Percentiles rank a stretch among this genome's conserved stretches.
Conservation (phyloP, 2,329 filamentous ascomycete species). For the Tolypocladium ovalisporum region DNA sequence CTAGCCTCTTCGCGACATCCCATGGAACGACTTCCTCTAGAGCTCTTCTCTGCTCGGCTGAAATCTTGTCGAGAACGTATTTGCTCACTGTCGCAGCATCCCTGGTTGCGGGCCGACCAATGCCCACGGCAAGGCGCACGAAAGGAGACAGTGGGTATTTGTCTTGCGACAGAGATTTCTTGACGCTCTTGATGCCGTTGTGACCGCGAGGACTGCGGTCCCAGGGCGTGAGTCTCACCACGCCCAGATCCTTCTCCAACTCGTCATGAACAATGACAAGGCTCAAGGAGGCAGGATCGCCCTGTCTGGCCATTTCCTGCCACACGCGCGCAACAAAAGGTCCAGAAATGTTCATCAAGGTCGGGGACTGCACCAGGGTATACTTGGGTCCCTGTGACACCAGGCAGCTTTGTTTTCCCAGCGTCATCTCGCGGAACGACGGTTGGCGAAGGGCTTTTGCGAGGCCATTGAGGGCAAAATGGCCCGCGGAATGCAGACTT, state of each 20-base stretch:
- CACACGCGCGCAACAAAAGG: constrained; percentile 57
- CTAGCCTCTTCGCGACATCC: constrained; percentile 38
- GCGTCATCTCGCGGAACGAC: constrained; percentile 32
- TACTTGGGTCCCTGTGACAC: constrained; percentile 39
- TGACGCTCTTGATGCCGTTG: constrained; percentile 62
- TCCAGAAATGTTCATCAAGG: constrained; percentile 78
- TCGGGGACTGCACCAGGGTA: constrained; percentile 64
- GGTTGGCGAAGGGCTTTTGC: constrained; percentile 34
- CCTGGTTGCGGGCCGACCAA: constrained; percentile 68
- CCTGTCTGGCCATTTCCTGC: constrained; percentile 37
- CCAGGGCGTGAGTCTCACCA: constrained; percentile 53
- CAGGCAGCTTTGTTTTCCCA: constrained; percentile 40
- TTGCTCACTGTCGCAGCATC: constrained; percentile 56
- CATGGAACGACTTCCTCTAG: constrained; percentile 42
- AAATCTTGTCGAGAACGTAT: constrained; percentile 68
- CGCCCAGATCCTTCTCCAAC: constrained; percentile 61
- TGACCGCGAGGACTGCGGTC: constrained; percentile 57
- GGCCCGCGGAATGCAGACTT: constrained; percentile 81
- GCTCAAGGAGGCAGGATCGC: constrained; percentile 23
- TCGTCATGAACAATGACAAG: constrained; percentile 86
- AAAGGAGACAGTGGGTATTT: constrained; percentile 31
- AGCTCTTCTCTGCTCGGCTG: constrained; percentile 32
- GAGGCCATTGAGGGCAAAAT: constrained; percentile 59
- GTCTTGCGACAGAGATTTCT: constrained; percentile 32
- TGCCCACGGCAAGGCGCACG: constrained; percentile 67